phyloP scores from a whole-genome alignment of 2,329 filamentous ascomycete genomes.

The Botrytis tulipae region DNA sequence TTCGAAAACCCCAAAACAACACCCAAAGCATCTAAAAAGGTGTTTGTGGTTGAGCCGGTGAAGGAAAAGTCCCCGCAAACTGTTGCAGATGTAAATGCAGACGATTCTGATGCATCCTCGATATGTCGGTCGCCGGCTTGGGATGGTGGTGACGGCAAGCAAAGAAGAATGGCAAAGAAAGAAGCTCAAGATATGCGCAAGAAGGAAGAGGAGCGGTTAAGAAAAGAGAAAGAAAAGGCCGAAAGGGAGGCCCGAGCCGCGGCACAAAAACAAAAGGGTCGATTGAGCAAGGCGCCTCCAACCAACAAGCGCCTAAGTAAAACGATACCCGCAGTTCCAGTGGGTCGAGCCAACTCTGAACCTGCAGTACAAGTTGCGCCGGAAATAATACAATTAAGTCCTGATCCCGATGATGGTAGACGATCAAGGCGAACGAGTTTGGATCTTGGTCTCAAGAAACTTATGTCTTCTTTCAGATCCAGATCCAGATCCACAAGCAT shows the following conservation, averaged over 20 bases:
- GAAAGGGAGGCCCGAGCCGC: conserved; percentile 39
- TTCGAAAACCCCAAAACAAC: not conserved
- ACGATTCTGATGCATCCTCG: conserved; percentile 35
- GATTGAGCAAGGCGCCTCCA: conserved; percentile 37
- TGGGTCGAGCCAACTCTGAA: conserved; percentile 1
- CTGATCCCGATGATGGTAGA: conserved; percentile 9
- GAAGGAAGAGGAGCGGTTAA: conserved; percentile 44
- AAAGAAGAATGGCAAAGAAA: conserved; percentile 46
- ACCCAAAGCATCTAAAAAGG: not conserved
- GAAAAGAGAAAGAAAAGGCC: conserved; percentile 41
- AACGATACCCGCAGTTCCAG: not conserved
- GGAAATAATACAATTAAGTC: not conserved
- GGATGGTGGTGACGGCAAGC: conserved; percentile 54
- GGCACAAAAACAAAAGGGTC: conserved; percentile 24
- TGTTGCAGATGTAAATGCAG: conserved; percentile 26
- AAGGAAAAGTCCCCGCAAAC: conserved; percentile 3
- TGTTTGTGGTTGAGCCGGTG: not conserved
- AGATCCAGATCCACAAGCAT: conserved; percentile 10
- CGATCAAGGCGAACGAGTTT: conserved; percentile 30
- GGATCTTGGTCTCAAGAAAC: conserved; percentile 29
- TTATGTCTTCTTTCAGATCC: conserved; percentile 26
- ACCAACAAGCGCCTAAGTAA: conserved; percentile 24
- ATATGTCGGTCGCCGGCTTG: conserved; percentile 63
- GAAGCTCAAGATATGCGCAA: conserved; percentile 43
- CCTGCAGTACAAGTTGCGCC: not conserved